Conservation (phyloP, 1,139 yeast species). For the Saccharomyces pastorianus region DNA sequence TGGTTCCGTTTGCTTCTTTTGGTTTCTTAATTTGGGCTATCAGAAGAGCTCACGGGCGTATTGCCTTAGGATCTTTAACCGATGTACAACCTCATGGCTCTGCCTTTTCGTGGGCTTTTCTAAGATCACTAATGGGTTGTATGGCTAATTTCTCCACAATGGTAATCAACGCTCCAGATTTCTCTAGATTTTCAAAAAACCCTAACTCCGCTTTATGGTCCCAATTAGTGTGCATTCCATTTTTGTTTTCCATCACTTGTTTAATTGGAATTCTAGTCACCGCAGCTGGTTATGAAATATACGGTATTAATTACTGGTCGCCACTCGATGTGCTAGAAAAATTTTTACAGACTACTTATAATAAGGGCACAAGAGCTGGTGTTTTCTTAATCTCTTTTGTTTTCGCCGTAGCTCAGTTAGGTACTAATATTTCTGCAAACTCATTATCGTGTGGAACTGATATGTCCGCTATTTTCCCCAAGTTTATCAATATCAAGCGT, state of each 20-base stretch:
- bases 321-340: constrained; percentile 70
- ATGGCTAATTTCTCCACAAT: constrained; percentile 82
- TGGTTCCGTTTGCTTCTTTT: constrained; percentile 74
- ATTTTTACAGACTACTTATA: constrained; percentile 52
- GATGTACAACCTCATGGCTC: constrained; percentile 21
- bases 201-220: constrained; percentile 43
- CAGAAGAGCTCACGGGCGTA: constrained; percentile 37
- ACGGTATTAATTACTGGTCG: constrained; percentile 71
- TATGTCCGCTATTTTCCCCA: constrained; percentile 74
- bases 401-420: constrained; percentile 78
- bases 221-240: constrained; percentile 60
- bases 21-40: constrained; percentile 76
- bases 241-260: constrained; percentile 71
- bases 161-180: constrained; percentile 84
- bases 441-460: constrained; percentile 88
- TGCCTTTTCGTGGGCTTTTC: constrained; percentile 59
- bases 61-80: constrained; percentile 25
- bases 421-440: constrained; percentile 88
- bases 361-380: constrained; percentile 76
- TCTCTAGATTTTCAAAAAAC: constrained; percentile 69
- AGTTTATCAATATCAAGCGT: constrained; percentile 72
- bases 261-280: constrained; percentile 82
- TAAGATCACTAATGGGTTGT: constrained; percentile 69
- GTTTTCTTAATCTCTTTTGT: constrained; percentile 72
- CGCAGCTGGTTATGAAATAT: constrained; percentile 65